A percentile compares a stretch with the other conserved stretches of the same genome.
Conservation (phyloP, 306 rosid genomes). For the Dalbergia cochinchinensis region DNA sequence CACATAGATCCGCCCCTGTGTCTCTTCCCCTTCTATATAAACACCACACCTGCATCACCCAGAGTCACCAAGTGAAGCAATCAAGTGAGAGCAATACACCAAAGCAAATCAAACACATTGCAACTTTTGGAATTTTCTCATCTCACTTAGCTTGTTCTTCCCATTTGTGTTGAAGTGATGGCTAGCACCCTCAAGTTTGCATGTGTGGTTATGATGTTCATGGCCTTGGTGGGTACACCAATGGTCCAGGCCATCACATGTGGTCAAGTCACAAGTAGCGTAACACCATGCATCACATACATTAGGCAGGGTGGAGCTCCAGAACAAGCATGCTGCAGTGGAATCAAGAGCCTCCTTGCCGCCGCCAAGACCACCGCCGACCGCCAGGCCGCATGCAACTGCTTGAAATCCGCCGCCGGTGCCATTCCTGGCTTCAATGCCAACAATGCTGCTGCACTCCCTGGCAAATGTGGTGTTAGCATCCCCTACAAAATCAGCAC, state of each 20-base stretch:
- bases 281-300: constrained; percentile 22
- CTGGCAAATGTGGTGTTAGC: constrained; percentile 43
- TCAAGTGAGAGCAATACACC: not conserved
- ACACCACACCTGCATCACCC: not conserved
- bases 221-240: constrained; percentile 37
- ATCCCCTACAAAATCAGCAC: constrained; percentile 52
- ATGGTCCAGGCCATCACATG: constrained; percentile 54
- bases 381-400: constrained; percentile 48
- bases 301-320: not conserved
- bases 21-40: constrained; percentile 1
- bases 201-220: constrained; percentile 41
- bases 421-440: not conserved
- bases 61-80: constrained; percentile 1
- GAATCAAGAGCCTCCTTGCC: constrained; percentile 29
- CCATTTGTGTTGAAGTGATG: constrained; percentile 28
- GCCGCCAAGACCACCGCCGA: constrained; percentile 43
- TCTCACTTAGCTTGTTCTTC: not conserved
- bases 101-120: not conserved
- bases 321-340: not conserved
- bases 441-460: not conserved
- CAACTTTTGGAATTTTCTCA: not conserved
- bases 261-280: constrained; percentile 43
- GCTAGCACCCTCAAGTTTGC: constrained; percentile 47
- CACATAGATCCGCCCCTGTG: too few relatives aligned
- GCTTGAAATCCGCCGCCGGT: constrained; percentile 2